phyloP scores from a whole-genome alignment of 352 stramenopile genomes.

The Vaucheria bursata region DNA sequence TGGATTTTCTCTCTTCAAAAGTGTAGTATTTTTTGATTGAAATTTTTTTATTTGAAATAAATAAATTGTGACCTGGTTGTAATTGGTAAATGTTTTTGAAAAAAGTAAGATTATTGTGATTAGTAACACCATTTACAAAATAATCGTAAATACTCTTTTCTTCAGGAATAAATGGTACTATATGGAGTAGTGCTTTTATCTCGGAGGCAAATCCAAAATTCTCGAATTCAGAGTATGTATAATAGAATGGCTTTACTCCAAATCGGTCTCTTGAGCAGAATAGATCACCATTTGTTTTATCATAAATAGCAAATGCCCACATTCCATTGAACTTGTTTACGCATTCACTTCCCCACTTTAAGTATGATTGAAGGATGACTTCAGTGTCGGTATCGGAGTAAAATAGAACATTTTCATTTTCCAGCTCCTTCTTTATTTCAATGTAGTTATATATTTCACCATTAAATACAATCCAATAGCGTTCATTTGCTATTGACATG shows the following conservation, averaged over 20 bases:
- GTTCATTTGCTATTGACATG: neutral
- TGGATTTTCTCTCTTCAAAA: neutral
- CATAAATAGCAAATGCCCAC: neutral
- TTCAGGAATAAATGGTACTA: neutral
- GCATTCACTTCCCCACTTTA: neutral
- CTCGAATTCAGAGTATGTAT: neutral
- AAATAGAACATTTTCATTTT: neutral
- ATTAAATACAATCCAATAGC: neutral
- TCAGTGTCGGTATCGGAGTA: neutral
- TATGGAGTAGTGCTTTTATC: neutral
- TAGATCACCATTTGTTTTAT: neutral
- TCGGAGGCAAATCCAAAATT: neutral
- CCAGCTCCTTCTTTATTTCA: neutral
- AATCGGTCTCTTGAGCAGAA: neutral
- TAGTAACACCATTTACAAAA: neutral
- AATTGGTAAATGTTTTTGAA: neutral
- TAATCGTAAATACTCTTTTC: neutral
- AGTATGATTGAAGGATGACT: neutral
- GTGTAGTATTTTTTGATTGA: neutral
- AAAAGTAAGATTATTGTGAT: neutral
- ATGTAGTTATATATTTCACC: slow-evolving; percentile 3
- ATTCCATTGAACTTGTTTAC: neutral
- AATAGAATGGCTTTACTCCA: neutral
- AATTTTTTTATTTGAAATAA: neutral
- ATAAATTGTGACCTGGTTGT: neutral